These are phyloP conservation scores for Tagetes erecta DNA, from an alignment of 129 eudicot genomes.

Conservation along the genomic window DNA sequence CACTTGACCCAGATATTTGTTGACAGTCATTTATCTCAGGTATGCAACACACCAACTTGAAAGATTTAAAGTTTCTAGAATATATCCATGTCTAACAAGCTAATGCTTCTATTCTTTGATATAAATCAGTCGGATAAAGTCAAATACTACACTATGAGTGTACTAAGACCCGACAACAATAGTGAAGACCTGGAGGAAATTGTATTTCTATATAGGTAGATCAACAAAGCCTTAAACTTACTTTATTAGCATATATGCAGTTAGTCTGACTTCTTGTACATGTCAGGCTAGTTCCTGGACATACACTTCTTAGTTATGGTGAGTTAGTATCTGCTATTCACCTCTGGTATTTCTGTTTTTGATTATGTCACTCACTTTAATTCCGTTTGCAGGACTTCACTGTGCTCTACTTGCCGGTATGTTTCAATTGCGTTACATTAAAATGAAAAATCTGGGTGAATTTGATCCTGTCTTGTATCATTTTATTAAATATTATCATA, in stretches of 20 bases:
- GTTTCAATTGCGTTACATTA: constrained; percentile 26
- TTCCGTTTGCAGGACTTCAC: constrained; percentile 68
- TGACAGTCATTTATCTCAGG: constrained; percentile 61
- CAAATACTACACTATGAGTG: constrained; percentile 90
- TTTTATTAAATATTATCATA: not conserved
- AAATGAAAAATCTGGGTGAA: not conserved
- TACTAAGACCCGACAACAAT: constrained; percentile 68
- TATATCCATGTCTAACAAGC: constrained; percentile 13
- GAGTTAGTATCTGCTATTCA: constrained; percentile 15
- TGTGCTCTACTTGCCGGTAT: constrained; percentile 95
- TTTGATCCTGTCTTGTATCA: not conserved
- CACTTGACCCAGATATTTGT: constrained; percentile 85
- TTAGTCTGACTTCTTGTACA: constrained; percentile 18
- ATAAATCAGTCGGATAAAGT: constrained; percentile 67
- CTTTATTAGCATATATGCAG: constrained; percentile 5
- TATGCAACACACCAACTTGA: constrained; percentile 23
- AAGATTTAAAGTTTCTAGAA: constrained; percentile 10
- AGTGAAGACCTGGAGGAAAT: constrained; percentile 60
- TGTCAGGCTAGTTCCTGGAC: constrained; percentile 89
- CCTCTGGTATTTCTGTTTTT: constrained; percentile 1
- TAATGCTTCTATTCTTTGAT: constrained; percentile 20
- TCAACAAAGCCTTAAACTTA: constrained; percentile 4
- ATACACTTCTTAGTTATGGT: constrained; percentile 90
- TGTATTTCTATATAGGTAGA: constrained; percentile 75
- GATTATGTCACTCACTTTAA: constrained; percentile 22